Conservation (phyloP, 1,139 yeast species). For the Taiozyma sp. region DNA sequence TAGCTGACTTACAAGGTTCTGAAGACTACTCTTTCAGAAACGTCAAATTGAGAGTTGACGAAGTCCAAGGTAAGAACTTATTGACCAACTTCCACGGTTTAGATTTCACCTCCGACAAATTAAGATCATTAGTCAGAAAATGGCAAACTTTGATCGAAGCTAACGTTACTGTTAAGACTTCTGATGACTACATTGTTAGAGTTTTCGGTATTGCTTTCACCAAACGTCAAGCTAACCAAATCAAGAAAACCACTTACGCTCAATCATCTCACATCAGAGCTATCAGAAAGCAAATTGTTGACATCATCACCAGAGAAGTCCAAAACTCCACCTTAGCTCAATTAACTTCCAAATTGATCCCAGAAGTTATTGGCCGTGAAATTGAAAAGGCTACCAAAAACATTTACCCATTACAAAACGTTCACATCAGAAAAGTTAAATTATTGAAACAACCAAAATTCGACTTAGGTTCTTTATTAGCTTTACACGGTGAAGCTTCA, state of each 20-base stretch:
- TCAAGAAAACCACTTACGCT: constrained; percentile 89
- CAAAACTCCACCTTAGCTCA: constrained; percentile 81
- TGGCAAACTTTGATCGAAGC: constrained; percentile 94
- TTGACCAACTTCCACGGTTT: constrained; percentile 95
- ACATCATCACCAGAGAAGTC: constrained; percentile 83
- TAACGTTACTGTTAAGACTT: constrained; percentile 86
- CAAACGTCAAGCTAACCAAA: constrained; percentile 84
- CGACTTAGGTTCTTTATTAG: constrained; percentile 83
- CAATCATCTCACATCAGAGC: constrained; percentile 88
- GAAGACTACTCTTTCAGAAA: constrained; percentile 92
- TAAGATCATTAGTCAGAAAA: constrained; percentile 87
- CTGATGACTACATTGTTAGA: constrained; percentile 87
- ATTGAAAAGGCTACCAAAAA: constrained; percentile 82
- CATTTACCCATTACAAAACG: constrained; percentile 88
- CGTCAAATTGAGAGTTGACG: constrained; percentile 86
- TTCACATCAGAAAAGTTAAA: constrained; percentile 89
- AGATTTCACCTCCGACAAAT: constrained; percentile 88
- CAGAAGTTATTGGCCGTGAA: constrained; percentile 90
- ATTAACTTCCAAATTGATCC: constrained; percentile 83
- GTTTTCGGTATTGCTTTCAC: constrained; percentile 91
- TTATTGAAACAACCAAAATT: constrained; percentile 88
- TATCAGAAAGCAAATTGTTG: constrained; percentile 80
- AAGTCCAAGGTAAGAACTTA: constrained; percentile 89
- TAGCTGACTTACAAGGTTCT: constrained; percentile 89
- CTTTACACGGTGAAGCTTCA: constrained; percentile 88